Conservation (phyloP, 768 basidiomycete genomes). For the Pholiota molesta region DNA sequence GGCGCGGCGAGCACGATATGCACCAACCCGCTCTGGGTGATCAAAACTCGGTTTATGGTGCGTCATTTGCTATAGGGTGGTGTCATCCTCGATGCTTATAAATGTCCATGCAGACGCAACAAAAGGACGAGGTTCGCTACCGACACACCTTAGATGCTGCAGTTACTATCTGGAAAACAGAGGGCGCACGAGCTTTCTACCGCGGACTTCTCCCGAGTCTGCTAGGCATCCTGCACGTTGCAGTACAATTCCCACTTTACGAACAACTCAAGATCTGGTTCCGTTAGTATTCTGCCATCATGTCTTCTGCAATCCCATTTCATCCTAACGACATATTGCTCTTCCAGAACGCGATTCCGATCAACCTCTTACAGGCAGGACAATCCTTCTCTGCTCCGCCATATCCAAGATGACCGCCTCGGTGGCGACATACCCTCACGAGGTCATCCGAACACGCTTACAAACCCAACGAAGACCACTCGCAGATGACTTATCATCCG, state of each 20-base stretch:
- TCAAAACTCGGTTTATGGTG: conserved; percentile 99
- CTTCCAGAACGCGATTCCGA: conserved; percentile 46
- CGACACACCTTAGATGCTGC: conserved; percentile 91
- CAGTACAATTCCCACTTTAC: conserved; percentile 96
- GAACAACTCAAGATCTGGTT: conserved; percentile 88
- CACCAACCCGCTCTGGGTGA: conserved; percentile 98
- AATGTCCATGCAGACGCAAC: conserved; percentile 69
- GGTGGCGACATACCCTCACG: conserved; percentile 95
- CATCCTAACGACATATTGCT: conserved; percentile 12
- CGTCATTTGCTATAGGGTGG: conserved; percentile 9
- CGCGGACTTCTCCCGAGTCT: conserved; percentile 92
- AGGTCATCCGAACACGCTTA: conserved; percentile 96
- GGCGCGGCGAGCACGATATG: conserved; percentile 92
- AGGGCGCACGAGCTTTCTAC: conserved; percentile 90
- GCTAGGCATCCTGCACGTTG: conserved; percentile 92
- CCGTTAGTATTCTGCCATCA: conserved; percentile 55
- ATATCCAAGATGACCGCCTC: conserved; percentile 96
- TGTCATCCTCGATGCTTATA: background rate
- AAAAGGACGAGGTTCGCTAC: conserved; percentile 76
- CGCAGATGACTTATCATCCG: conserved; percentile 58
- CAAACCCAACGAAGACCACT: conserved; percentile 82
- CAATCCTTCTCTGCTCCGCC: conserved; percentile 91
- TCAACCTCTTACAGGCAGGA: conserved; percentile 53
- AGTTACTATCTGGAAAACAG: conserved; percentile 83
- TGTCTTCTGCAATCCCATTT: conserved; percentile 2